These are phyloP conservation scores for Penicillium nucicola DNA, from an alignment of 495 filamentous ascomycete species.

Conservation along the genomic window DNA sequence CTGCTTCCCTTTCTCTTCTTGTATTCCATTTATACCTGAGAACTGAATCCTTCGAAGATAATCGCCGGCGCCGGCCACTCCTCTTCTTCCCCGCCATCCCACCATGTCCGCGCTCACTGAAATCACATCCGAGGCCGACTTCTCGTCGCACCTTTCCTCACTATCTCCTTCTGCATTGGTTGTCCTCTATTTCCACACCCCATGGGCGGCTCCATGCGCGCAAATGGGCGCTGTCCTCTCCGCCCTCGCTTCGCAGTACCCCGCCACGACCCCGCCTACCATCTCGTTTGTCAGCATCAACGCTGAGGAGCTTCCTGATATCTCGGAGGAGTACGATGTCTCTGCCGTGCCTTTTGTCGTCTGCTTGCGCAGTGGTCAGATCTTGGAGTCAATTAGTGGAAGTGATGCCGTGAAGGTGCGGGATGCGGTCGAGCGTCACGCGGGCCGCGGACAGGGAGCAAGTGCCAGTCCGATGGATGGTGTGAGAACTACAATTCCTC, in stretches of 20 bases:
- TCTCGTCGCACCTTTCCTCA: slow-evolving; percentile 59
- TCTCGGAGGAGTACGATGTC: slow-evolving; percentile 87
- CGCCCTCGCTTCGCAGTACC: slow-evolving; percentile 80
- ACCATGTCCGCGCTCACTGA: slow-evolving; percentile 71
- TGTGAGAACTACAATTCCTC: slow-evolving; percentile 47
- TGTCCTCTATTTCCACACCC: slow-evolving; percentile 89
- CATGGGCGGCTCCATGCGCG: slow-evolving; percentile 94
- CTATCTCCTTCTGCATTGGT: slow-evolving; percentile 66
- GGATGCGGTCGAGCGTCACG: slow-evolving; percentile 77
- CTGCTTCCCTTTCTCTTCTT: neutral
- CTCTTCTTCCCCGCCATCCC: slow-evolving; percentile 6
- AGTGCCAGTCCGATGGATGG: slow-evolving; percentile 18
- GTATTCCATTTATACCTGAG: too few relatives aligned
- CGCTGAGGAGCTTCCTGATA: slow-evolving; percentile 83
- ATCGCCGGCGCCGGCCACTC: neutral
- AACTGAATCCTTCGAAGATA: neutral
- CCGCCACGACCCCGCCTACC: slow-evolving; percentile 57
- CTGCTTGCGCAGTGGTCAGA: slow-evolving; percentile 63
- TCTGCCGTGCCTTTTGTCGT: slow-evolving; percentile 91
- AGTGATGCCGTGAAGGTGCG: slow-evolving; percentile 82
- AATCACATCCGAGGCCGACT: slow-evolving; percentile 66
- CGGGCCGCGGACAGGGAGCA: slow-evolving; percentile 34
- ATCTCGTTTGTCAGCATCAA: slow-evolving; percentile 84
- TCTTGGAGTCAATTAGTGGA: slow-evolving; percentile 79
- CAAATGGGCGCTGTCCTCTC: slow-evolving; percentile 88